These are phyloP conservation scores for Huiozyma sinensis DNA, from an alignment of 805 yeast genomes.

Conservation along the genomic window DNA sequence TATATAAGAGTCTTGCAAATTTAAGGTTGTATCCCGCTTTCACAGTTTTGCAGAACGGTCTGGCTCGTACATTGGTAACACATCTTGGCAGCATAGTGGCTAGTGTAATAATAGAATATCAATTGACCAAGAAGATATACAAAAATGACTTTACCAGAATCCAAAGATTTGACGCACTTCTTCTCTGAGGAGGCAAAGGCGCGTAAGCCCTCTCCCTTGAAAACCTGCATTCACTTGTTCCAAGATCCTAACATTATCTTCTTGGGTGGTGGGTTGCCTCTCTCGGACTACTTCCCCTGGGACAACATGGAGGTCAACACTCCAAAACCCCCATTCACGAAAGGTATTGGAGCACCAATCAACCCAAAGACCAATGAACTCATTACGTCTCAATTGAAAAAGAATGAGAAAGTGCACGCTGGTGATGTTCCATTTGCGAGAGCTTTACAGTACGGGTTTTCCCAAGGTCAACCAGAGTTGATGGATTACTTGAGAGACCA, in stretches of 20 bases:
- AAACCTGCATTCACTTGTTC: constrained; percentile 71
- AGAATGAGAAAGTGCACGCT: constrained; percentile 34
- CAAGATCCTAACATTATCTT: constrained; percentile 68
- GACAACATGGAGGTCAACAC: constrained; percentile 58
- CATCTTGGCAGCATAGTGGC: no score
- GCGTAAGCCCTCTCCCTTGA: constrained; percentile 71
- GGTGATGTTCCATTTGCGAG: constrained; percentile 66
- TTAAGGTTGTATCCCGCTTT: no score
- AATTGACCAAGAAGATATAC: not conserved
- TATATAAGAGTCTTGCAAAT: no score
- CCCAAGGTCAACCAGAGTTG: constrained; percentile 72
- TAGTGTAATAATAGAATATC: not conserved
- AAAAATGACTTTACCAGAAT: constrained; percentile 27
- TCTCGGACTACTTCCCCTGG: constrained; percentile 88
- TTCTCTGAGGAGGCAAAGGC: constrained; percentile 69
- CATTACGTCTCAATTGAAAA: constrained; percentile 21
- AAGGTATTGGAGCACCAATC: constrained; percentile 64
- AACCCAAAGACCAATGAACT: constrained; percentile 19
- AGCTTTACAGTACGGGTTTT: constrained; percentile 85
- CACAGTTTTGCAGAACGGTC: no score
- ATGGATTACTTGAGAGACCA: constrained; percentile 64
- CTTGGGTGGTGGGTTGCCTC: constrained; percentile 92
- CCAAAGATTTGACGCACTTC: constrained; percentile 67
- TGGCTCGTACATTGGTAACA: no score
- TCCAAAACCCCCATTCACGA: constrained; percentile 69